Conservation (phyloP, 179 eudicot species). For the Camellia oleifera region DNA sequence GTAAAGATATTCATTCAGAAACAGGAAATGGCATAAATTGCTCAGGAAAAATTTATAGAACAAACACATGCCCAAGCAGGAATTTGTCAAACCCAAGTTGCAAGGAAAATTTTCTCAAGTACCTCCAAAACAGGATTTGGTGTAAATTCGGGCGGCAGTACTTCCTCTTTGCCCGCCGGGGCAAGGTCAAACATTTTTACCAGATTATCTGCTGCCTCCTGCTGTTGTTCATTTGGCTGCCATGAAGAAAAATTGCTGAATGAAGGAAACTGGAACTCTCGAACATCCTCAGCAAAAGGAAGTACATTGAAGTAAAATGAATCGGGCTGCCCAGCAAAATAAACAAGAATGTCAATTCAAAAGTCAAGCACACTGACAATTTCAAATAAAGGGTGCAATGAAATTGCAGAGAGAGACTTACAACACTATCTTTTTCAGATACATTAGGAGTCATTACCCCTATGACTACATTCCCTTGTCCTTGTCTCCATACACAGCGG, state of each 20-base stretch:
- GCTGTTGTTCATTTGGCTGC: conserved; percentile 83
- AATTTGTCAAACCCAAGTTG: background rate
- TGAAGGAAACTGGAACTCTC: conserved; percentile 96
- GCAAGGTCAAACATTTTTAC: conserved; percentile 91
- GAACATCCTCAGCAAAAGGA: conserved; percentile 95
- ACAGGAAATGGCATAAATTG: conserved; percentile 4
- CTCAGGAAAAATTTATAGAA: background rate
- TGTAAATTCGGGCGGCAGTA: conserved; percentile 77
- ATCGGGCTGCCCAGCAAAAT: conserved; percentile 66
- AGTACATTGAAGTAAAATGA: conserved; percentile 92
- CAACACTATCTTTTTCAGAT: conserved; percentile 61
- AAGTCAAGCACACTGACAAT: conserved; percentile 6
- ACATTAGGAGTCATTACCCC: conserved; percentile 90
- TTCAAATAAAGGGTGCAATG: background rate
- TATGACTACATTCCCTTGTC: conserved; percentile 78
- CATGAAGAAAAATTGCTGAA: conserved; percentile 66
- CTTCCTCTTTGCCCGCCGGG: conserved; percentile 71
- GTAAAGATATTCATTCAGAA: background rate
- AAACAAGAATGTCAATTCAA: conserved; percentile 12
- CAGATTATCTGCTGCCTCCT: conserved; percentile 81
- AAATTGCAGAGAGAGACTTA: conserved; percentile 36
- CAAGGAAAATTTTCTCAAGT: conserved; percentile 14
- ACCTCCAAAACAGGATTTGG: conserved; percentile 98
- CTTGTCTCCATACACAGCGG: conserved; percentile 97
- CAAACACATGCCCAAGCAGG: background rate